These are phyloP conservation scores for Penicillium fuscoglaucum DNA, from an alignment of 2,329 filamentous ascomycete genomes.

Conservation along the genomic window DNA sequence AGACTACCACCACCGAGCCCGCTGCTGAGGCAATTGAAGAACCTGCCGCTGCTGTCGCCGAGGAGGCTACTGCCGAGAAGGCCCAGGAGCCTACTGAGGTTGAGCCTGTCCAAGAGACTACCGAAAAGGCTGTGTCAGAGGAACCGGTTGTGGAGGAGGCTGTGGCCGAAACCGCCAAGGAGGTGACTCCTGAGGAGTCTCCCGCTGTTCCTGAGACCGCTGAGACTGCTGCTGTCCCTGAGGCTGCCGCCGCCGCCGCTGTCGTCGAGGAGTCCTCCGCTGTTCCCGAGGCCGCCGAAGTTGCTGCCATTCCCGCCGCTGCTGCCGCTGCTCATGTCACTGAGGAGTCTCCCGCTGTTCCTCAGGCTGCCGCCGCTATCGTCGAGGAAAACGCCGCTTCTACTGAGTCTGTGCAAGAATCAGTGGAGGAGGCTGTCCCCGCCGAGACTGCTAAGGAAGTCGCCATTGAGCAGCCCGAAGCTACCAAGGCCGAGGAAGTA, in stretches of 20 bases:
- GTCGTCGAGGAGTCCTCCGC: not conserved
- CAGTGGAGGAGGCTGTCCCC: not conserved
- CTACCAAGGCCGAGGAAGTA: constrained; percentile 6
- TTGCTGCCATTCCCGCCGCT: not conserved
- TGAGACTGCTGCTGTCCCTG: not conserved
- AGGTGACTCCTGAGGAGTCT: not conserved
- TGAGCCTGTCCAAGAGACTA: constrained; percentile 1
- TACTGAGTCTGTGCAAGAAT: not conserved
- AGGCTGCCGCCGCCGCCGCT: too few species aligned
- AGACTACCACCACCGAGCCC: not conserved
- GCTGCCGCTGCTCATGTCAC: not conserved
- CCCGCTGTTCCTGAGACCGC: not conserved
- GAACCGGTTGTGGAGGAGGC: constrained; percentile 2
- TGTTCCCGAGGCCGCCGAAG: not conserved
- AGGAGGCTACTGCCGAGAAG: constrained; percentile 1
- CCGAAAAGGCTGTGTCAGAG: not conserved
- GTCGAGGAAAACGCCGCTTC: not conserved
- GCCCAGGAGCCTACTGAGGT: not conserved
- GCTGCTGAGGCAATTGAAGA: not conserved
- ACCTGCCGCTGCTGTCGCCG: not conserved
- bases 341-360: not conserved
- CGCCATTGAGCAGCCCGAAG: constrained; percentile 5
- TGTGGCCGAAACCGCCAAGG: constrained; percentile 1
- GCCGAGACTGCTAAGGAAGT: constrained; percentile 2
- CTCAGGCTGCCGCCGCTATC: not conserved